Conservation (phyloP, 306 rosid genomes). For the Mucuna pruriens region DNA sequence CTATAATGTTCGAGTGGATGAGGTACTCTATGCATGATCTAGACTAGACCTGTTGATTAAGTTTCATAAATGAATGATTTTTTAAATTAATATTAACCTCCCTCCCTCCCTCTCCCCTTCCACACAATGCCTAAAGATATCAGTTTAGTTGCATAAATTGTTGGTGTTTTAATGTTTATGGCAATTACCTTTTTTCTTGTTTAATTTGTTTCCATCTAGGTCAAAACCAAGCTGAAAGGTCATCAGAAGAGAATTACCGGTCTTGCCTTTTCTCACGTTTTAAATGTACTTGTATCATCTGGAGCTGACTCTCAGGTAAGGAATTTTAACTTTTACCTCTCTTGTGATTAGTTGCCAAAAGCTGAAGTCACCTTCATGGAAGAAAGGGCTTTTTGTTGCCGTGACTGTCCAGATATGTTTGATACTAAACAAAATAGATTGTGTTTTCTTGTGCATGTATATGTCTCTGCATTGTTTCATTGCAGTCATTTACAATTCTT, state of each 20-base stretch:
- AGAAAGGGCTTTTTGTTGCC: background rate
- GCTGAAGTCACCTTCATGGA: background rate
- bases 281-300: conserved; percentile 96
- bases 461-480: background rate
- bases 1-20: conserved; percentile 94
- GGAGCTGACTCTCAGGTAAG: conserved; percentile 99
- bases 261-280: conserved; percentile 86
- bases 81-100: conserved; percentile 7
- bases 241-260: conserved; percentile 99
- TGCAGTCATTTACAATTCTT: background rate
- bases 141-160: conserved; percentile 9
- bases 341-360: conserved; percentile 20
- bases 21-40: conserved; percentile 57
- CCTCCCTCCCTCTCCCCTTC: background rate
- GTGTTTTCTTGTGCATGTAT: background rate
- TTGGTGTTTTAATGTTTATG: conserved; percentile 11
- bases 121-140: conserved; percentile 6
- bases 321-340: background rate
- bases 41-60: conserved; percentile 17
- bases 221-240: conserved; percentile 92
- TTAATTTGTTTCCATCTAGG: conserved; percentile 55
- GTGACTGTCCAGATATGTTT: background rate
- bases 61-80: conserved; percentile 17
- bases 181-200: conserved; percentile 19
- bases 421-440: background rate